Evolutionary conservation across 164 flowering plant genomes (phyloP), one percentile per base, ranked within the genome.

Genomic region (Malania oleifera): DNA sequence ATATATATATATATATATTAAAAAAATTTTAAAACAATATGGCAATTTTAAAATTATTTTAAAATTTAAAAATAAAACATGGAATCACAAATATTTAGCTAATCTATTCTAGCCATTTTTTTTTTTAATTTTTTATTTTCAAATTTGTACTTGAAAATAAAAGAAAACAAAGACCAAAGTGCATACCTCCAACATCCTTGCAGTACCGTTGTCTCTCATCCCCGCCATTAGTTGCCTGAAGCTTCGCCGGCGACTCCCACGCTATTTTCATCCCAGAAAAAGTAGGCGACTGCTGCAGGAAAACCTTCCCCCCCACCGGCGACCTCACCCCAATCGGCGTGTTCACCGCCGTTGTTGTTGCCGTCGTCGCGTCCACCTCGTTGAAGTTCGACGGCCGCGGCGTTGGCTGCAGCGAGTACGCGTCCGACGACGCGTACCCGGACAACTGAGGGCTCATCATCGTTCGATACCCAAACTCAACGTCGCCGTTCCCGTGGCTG

Each of bases 331-430:
- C 76, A 0, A 50, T 59, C 13, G 82, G 80, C 7, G 82, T 68
- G 22, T 58, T 75, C 35, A 56, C 34, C 0, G 74, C 55, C 19
- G 80, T 62, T 44, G 38, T 62, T 1, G 66, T 62, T 44, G 38
- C 64, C 1, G 66, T 54, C 0, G 65, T 67, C 1, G 66, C 40
- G 11, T 81, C 86, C 70, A 78, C 1, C 41, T 81, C 86, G 26
- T 79, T 79, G 66, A 82, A 79, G 12, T 77, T 82, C 8, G 86
- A 82, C 0, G 78, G 82, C 13, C 83, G 46, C 1, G 86, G 86
- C 6, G 86, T 82, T 5, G 86, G 86, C 57, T 78, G 86, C n/a
- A 78, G 81, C 18, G 86, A 81, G 66, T 81, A 78, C 0, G 79
- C 87, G 25, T 80, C 87, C 29, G 87, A 82, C 3, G 87, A 82